Evolutionary conservation across 148 eudicot genomes (phyloP).

Genomic region (Camellia granthamiana): DNA sequence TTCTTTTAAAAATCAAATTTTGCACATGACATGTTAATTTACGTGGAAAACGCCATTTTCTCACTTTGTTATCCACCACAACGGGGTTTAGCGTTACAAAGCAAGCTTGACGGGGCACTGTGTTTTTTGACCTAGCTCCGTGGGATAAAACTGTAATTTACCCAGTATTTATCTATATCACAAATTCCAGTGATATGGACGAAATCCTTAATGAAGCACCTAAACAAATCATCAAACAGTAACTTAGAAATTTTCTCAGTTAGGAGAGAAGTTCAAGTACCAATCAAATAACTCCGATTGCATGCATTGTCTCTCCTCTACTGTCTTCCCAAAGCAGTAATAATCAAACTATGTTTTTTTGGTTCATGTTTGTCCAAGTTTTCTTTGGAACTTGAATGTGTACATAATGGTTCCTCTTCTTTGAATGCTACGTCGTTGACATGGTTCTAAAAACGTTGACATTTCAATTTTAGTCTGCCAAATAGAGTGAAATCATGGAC

Average conservation of each 20-base stretch:
- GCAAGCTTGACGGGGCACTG: too few relatives aligned
- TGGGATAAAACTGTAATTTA: too few relatives aligned
- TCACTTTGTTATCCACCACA: too few relatives aligned
- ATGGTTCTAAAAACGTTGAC: constrained; percentile 7
- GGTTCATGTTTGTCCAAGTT: background rate
- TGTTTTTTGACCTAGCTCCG: too few relatives aligned
- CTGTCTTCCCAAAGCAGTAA: background rate
- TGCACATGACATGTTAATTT: too few relatives aligned
- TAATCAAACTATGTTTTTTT: background rate
- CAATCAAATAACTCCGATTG: background rate
- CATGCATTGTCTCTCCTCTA: background rate
- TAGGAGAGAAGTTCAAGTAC: background rate
- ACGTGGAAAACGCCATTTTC: too few relatives aligned
- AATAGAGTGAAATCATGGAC: constrained; percentile 47
- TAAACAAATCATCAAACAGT: background rate
- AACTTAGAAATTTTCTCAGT: background rate
- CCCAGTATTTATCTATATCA: background rate
- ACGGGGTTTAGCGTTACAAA: too few relatives aligned
- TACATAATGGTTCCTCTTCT: background rate
- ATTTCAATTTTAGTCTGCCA: constrained; percentile 18
- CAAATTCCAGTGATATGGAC: background rate
- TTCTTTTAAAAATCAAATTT: too few relatives aligned
- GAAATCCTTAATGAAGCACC: background rate
- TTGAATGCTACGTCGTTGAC: background rate
- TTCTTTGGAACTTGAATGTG: background rate